Conservation (phyloP, 129 eudicot genomes). For the Chrysanthemum makinoi region DNA sequence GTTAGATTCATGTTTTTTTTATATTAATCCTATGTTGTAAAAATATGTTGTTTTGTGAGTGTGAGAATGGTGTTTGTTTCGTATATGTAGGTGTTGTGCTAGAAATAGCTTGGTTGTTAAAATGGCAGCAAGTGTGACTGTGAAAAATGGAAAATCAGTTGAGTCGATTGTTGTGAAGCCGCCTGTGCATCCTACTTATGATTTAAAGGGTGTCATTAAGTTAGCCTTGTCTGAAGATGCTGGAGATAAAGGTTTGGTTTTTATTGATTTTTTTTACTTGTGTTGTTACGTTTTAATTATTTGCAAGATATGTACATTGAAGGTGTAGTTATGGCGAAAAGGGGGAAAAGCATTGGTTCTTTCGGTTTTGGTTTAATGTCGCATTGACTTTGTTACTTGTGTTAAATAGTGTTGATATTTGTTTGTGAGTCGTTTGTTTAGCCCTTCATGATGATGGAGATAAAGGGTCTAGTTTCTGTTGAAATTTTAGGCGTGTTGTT, state of each 20-base stretch:
- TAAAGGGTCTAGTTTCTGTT: conserved; percentile 36
- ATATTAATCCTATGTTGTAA: not conserved
- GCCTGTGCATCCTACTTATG: conserved; percentile 92
- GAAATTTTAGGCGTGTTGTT: not conserved
- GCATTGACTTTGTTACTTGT: conserved; percentile 18
- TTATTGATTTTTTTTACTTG: not conserved
- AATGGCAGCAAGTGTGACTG: conserved; percentile 49
- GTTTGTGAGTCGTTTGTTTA: conserved; percentile 40
- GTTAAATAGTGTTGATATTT: not conserved
- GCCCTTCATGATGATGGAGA: conserved; percentile 68
- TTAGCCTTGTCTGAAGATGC: conserved; percentile 95
- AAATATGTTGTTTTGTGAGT: not conserved
- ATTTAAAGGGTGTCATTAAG: conserved; percentile 74
- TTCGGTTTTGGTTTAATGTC: conserved; percentile 4
- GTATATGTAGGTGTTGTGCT: conserved; percentile 12
- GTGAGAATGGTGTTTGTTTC: not conserved
- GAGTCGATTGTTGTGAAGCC: conserved; percentile 50
- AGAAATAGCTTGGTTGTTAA: conserved; percentile 43
- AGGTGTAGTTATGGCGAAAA: conserved; percentile 1
- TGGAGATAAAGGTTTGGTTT: conserved; percentile 61
- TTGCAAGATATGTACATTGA: conserved; percentile 3
- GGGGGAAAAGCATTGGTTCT: not conserved
- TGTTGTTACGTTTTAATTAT: conserved; percentile 10
- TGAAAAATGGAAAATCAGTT: conserved; percentile 28
- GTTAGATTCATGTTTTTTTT: conserved; percentile 18